A percentile compares a stretch with the other conserved stretches of the same genome.
Conservation (phyloP, 176 grass and related monocot species). For the Eleusine indica region DNA sequence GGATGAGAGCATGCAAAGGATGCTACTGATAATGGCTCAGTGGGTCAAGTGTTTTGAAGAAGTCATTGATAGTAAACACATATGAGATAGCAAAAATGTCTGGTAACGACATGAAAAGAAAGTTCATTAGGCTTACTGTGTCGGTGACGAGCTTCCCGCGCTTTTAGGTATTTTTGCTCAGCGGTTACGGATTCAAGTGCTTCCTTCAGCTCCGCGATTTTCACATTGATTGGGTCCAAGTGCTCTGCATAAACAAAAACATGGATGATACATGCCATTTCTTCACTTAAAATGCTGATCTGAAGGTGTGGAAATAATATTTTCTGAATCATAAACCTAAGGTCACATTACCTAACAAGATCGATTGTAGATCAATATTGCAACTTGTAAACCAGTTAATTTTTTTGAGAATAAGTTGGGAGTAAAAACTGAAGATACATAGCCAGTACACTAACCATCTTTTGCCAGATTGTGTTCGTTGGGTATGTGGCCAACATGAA, state of each 20-base stretch:
- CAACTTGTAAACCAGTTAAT: not conserved
- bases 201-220: conserved; percentile 94
- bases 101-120: not conserved
- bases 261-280: not conserved
- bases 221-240: conserved; percentile 94
- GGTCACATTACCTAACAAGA: conserved; percentile 14
- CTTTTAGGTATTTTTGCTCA: conserved; percentile 96
- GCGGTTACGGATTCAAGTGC: conserved; percentile 88
- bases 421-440: conserved; percentile 26
- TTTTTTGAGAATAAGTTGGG: not conserved
- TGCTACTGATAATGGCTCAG: not conserved
- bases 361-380: not conserved
- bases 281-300: not conserved
- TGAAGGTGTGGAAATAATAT: not conserved
- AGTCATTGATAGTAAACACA: not conserved
- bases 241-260: conserved; percentile 68
- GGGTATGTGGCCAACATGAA: conserved; percentile 98
- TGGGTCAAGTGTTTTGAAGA: not conserved
- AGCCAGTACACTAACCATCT: conserved; percentile 68
- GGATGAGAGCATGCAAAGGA: conserved; percentile 6
- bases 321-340: not conserved
- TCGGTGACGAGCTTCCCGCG: conserved; percentile 81
- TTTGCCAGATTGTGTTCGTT: conserved; percentile 95
- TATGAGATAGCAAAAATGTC: not conserved
- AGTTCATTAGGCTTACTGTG: conserved; percentile 75